Percentiles rank a stretch among this genome's conserved stretches.
Conservation (phyloP, 148 eudicot species). For the Vaccinium vitisidaea region DNA sequence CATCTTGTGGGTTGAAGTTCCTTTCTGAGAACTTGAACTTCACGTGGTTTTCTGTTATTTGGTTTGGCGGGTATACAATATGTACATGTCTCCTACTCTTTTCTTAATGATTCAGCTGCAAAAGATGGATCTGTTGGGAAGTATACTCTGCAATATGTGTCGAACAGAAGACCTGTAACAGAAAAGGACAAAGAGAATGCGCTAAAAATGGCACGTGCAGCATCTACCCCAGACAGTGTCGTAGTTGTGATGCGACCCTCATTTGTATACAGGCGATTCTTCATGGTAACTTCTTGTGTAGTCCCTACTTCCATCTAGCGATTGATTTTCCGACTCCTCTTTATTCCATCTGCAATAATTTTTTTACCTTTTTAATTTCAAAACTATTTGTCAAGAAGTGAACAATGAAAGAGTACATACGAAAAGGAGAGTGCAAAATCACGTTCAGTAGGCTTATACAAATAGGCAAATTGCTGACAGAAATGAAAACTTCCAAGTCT, state of each 20-base stretch:
- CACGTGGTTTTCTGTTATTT: not conserved
- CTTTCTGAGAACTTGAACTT: not conserved
- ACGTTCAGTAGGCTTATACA: not conserved
- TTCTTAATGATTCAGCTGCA: not conserved
- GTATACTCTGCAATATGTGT: constrained; percentile 3
- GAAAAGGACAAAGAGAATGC: constrained; percentile 30
- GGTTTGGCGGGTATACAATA: not conserved
- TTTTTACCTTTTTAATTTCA: not conserved
- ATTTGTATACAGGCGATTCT: constrained; percentile 35
- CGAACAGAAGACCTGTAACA: constrained; percentile 36
- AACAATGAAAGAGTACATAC: not conserved
- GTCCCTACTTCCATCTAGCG: not conserved
- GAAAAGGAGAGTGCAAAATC: not conserved
- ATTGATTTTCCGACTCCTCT: not conserved
- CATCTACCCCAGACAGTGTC: constrained; percentile 19
- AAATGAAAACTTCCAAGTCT: not conserved
- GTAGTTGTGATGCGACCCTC: constrained; percentile 33
- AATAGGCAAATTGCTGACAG: not conserved
- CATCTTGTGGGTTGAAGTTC: not conserved
- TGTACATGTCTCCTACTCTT: not conserved
- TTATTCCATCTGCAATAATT: not conserved
- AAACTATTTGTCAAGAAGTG: not conserved
- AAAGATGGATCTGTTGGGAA: not conserved
- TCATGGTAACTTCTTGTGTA: constrained; percentile 29
- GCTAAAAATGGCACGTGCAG: constrained; percentile 25